These are phyloP conservation scores for Chlorencoelia australis DNA, from an alignment of 2,329 filamentous ascomycete genomes.

Conservation along the genomic window DNA sequence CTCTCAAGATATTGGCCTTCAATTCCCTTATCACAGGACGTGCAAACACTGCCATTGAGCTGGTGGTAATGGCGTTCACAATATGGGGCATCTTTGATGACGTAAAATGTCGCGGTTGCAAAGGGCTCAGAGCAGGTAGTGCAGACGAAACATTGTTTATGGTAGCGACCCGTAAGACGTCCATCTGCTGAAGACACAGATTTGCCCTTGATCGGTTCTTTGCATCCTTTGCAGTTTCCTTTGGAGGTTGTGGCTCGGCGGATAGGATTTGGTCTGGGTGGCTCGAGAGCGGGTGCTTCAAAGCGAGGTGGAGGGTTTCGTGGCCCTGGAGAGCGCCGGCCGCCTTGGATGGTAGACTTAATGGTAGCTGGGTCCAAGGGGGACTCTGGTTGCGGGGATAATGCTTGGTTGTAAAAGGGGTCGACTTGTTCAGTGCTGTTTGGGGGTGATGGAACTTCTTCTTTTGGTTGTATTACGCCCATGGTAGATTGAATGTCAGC, in stretches of 20 bases:
- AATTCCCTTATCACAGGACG: constrained; percentile 71
- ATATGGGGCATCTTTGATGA: constrained; percentile 76
- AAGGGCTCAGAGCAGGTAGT: constrained; percentile 74
- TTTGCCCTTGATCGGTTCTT: constrained; percentile 71
- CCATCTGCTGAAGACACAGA: constrained; percentile 91
- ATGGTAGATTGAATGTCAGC: constrained; percentile 46
- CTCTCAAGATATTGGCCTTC: constrained; percentile 92
- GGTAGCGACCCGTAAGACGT: constrained; percentile 82
- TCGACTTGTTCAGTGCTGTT: constrained; percentile 12
- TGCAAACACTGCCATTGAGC: constrained; percentile 79
- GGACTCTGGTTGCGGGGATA: too few species aligned
- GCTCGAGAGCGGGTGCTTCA: constrained; percentile 2
- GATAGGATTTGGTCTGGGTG: constrained; percentile 3
- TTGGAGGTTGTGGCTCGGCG: constrained; percentile 20
- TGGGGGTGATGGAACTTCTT: constrained; percentile 19
- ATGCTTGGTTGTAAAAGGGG: constrained; percentile 8
- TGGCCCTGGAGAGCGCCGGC: constrained; percentile 17
- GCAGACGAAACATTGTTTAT: constrained; percentile 92
- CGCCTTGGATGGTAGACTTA: constrained; percentile 34
- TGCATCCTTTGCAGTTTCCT: constrained; percentile 76
- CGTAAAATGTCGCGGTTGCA: constrained; percentile 83
- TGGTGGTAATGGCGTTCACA: constrained; percentile 90
- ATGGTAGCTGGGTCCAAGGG: constrained; percentile 40
- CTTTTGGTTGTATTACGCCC: constrained; percentile 29
- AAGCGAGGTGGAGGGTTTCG: not conserved